Evolutionary conservation across 1,284 basidiomycete species (phyloP).

Genomic region (Pseudozyma tsukubaensis): DNA sequence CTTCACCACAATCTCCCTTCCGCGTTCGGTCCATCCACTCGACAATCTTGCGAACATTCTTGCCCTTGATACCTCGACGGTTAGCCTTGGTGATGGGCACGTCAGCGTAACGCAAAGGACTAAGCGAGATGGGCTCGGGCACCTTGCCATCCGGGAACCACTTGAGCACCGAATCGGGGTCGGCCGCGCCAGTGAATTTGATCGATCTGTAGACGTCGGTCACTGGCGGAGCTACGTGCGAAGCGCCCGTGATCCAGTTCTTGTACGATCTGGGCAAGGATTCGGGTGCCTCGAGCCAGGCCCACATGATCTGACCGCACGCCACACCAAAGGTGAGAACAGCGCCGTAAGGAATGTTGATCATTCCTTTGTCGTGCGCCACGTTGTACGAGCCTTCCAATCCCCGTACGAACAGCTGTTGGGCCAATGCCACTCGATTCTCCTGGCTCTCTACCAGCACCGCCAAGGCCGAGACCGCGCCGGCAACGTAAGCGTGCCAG

Average conservation of each 20-base stretch:
- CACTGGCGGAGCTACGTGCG: constrained; percentile 49
- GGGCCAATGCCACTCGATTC: constrained; percentile 80
- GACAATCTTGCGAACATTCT: constrained; percentile 54
- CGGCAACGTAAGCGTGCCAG: constrained; percentile 91
- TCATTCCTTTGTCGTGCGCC: constrained; percentile 74
- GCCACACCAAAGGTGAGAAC: constrained; percentile 84
- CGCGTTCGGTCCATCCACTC: constrained; percentile 54
- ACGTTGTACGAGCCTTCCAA: constrained; percentile 85
- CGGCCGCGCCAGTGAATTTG: constrained; percentile 20
- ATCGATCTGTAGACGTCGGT: constrained; percentile 35
- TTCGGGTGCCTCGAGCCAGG: constrained; percentile 74
- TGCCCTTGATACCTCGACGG: constrained; percentile 58
- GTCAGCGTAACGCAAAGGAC: constrained; percentile 52
- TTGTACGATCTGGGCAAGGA: constrained; percentile 57
- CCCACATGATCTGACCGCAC: constrained; percentile 84
- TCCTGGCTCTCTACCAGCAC: constrained; percentile 83
- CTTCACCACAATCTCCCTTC: constrained; percentile 36
- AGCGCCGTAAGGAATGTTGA: constrained; percentile 83
- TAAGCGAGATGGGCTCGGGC: constrained; percentile 56
- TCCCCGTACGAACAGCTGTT: constrained; percentile 87
- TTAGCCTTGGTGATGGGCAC: constrained; percentile 50
- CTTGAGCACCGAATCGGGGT: constrained; percentile 35
- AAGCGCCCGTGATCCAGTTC: constrained; percentile 65
- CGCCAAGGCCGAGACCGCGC: constrained; percentile 81
- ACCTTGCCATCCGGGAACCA: constrained; percentile 59